phyloP scores from a whole-genome alignment of 2,329 filamentous ascomycete species.

The Colletotrichum sojae region DNA sequence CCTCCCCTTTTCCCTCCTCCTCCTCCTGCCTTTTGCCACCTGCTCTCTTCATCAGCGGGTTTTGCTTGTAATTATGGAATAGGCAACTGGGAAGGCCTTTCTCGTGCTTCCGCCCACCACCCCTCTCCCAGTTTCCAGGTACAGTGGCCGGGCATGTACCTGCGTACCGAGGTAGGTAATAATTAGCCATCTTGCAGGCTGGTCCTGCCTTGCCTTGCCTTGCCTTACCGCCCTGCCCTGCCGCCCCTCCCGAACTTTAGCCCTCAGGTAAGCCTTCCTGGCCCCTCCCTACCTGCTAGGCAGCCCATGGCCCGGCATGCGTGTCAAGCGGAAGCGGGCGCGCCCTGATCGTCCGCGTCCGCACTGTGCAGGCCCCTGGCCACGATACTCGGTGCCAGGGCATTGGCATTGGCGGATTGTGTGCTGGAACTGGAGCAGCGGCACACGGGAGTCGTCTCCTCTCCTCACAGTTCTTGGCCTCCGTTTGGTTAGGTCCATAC shows the following conservation, averaged over 20 bases:
- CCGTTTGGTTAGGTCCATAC: not conserved
- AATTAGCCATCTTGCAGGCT: not conserved
- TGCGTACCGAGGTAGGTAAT: no score
- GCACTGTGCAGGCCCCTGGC: constrained; percentile 32
- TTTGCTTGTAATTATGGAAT: not conserved
- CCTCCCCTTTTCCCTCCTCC: no score
- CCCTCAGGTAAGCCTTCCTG: no score
- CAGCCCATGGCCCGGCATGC: constrained; percentile 18
- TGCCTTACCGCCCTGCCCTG: constrained; percentile 38
- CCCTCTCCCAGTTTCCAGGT: not conserved
- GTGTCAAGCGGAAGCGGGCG: constrained; percentile 18
- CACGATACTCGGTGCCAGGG: constrained; percentile 23
- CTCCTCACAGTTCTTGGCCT: constrained; percentile 13
- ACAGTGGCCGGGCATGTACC: no score
- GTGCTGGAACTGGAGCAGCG: not conserved
- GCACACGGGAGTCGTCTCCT: not conserved
- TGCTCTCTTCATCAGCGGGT: no score
- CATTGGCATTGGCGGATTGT: constrained; percentile 21
- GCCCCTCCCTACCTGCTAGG: no score
- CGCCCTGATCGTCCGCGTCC: constrained; percentile 19
- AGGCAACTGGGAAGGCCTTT: constrained; percentile 7
- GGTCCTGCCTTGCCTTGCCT: constrained; percentile 7
- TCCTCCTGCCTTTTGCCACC: not conserved
- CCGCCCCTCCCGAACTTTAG: no score
- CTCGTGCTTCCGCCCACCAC: constrained; percentile 7